These are phyloP conservation scores for Ulota crispa DNA, from an alignment of 225 moss, liverwort and hornwort genomes.

Conservation along the genomic window DNA sequence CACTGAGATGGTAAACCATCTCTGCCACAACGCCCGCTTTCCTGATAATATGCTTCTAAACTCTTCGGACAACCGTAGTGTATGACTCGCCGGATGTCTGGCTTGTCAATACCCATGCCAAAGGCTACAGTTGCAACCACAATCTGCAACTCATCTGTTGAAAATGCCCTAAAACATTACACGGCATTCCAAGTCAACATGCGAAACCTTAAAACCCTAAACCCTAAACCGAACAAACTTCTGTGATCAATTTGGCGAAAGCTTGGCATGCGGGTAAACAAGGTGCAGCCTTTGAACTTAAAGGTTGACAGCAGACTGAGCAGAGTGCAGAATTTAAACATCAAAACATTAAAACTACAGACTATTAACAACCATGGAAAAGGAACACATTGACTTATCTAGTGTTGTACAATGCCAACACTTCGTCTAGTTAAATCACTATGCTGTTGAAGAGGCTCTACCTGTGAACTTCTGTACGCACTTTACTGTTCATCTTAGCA, in stretches of 20 bases:
- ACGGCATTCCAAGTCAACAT: constrained; percentile 11
- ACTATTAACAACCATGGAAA: neutral
- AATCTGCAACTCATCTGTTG: constrained; percentile 75
- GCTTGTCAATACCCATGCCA: constrained; percentile 97
- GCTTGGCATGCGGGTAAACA: neutral
- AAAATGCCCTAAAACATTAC: constrained; percentile 72
- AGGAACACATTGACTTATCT: neutral
- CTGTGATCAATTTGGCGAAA: too few species aligned
- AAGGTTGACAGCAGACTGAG: neutral
- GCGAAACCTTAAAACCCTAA: neutral
- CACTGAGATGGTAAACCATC: constrained; percentile 86
- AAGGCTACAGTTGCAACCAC: constrained; percentile 96
- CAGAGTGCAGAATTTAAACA: neutral
- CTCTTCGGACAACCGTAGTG: constrained; percentile 98
- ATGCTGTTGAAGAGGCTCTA: constrained; percentile 19
- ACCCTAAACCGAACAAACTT: too few species aligned
- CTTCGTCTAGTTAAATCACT: neutral
- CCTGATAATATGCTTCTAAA: constrained; percentile 93
- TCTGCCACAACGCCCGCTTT: constrained; percentile 82
- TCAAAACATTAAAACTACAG: neutral
- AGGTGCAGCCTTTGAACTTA: neutral
- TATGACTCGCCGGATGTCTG: constrained; percentile 89
- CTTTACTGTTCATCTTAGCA: constrained; percentile 70
- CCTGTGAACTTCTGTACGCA: constrained; percentile 79
- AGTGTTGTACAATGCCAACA: neutral